Evolutionary conservation across 192 early-diverging fungal species (phyloP), one percentile per base, ranked within the genome.

Genomic region (Backusella macrospora): DNA sequence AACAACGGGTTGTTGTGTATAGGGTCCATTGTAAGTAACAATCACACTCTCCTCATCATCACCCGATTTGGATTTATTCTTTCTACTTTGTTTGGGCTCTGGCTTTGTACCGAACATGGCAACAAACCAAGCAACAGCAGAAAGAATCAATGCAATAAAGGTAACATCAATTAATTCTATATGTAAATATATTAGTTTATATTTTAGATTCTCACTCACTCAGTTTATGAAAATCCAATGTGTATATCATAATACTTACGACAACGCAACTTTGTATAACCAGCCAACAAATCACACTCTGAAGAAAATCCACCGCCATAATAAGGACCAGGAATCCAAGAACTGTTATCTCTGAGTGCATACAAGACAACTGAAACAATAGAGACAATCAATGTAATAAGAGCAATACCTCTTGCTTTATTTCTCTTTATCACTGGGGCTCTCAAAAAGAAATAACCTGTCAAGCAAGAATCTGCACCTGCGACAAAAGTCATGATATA

Each of bases 401-500:
- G 52, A 3, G 52, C 10, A 23, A 59, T 59, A 23, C 21, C 26
- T 59, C 52, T 59, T 4, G 52, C 52, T 59, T 26, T 59, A 13
- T 59, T 59, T 26, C 26, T 59, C 9, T 13, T 59, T 26, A 59
- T 26, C 13, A 10, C 26, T 23, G 21, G 21, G 21, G 52, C 52
- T 59, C 52, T 59, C 12, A 59, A 59, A 12, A 59, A 59, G 21
- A 59, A 59, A 9, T 59, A 59, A 7, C 52, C 52, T 59, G 52
- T 59, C 12, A 59, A 26, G 52, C 52, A 59, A 8, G 52, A 59
- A 12, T 59, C 52, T 59, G 52, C 52, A 59, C 52, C 52, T 4
- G 52, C 52, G 21, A 59, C 26, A 59, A 59, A 59, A 59, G 52
- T 59, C 52, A 59, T 59, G 26, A 59, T 59, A 23, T 59, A 59